Evolutionary conservation across 805 yeast genomes (phyloP).

Genomic region (Pichia gijzeniarum): DNA sequence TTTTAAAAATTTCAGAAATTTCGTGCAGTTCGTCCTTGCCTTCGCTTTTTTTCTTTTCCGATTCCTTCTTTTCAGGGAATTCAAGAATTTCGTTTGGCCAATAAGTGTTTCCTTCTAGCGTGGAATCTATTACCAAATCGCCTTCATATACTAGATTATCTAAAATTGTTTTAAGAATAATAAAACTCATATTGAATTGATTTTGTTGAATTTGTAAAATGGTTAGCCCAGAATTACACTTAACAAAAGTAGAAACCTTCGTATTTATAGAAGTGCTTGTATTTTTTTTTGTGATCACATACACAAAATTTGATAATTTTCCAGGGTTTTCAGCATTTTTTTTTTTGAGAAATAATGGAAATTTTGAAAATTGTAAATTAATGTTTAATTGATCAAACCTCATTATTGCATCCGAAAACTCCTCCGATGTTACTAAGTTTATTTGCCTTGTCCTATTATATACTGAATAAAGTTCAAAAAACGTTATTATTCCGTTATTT

Average conservation of each 20-base stretch:
- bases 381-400: conserved; percentile 2
- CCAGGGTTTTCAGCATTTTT: background rate
- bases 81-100: conserved; percentile 25
- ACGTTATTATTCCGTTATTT: conserved; percentile 53
- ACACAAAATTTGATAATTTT: conserved; percentile 11
- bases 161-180: conserved; percentile 26
- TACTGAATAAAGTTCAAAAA: conserved; percentile 55
- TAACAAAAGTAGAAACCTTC: conserved; percentile 18
- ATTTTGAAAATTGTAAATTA: conserved; percentile 24
- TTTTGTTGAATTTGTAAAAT: conserved; percentile 28
- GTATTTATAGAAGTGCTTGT: conserved; percentile 21
- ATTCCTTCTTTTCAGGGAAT: background rate
- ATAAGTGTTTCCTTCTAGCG: conserved; percentile 26
- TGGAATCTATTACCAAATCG: conserved; percentile 24
- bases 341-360: conserved; percentile 39
- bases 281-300: conserved; percentile 24
- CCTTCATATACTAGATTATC: conserved; percentile 22
- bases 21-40: background rate
- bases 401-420: conserved; percentile 52
- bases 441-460: conserved; percentile 62
- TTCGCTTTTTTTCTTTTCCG: background rate
- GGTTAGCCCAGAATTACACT: conserved; percentile 22
- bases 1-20: background rate
- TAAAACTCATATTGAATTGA: conserved; percentile 24
- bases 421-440: conserved; percentile 63